phyloP scores from a whole-genome alignment of 1,284 basidiomycete genomes.

The Leccinum subrobustum region DNA sequence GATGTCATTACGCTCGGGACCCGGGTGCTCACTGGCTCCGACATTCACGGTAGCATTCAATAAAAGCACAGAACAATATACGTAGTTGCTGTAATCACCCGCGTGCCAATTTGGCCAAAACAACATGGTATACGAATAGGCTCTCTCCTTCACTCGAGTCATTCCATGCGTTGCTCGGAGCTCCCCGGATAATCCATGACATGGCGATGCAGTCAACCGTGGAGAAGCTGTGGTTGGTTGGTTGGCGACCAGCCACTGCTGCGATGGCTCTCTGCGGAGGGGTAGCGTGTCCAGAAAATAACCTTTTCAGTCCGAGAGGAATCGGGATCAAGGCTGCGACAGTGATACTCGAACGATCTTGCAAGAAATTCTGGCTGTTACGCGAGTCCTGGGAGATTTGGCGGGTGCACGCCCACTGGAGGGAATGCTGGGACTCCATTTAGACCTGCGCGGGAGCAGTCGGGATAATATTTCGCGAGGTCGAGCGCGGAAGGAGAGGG shows the following conservation, averaged over 20 bases:
- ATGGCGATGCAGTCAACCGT: no score
- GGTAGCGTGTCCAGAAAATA: not conserved
- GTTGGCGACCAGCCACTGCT: no score
- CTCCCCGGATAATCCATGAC: no score
- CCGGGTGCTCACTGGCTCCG: not conserved
- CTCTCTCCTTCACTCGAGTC: no score
- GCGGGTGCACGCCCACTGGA: constrained; percentile 1
- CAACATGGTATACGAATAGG: no score
- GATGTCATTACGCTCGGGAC: no score
- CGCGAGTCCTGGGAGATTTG: not conserved
- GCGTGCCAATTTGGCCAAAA: not conserved
- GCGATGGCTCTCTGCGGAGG: not conserved
- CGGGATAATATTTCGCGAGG: no score
- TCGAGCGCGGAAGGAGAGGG: not conserved
- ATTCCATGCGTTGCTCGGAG: no score
- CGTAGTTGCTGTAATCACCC: not conserved
- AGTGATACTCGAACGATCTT: no score
- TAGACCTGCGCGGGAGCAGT: no score
- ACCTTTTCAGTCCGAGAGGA: not conserved
- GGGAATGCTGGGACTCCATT: no score
- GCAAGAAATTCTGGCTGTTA: not conserved
- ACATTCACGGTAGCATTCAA: not conserved
- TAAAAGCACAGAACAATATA: not conserved
- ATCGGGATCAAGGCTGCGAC: not conserved
- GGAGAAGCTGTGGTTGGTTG: not conserved